Evolutionary conservation across 148 eudicot genomes (phyloP).

Genomic region (Selenicereus undatus): DNA sequence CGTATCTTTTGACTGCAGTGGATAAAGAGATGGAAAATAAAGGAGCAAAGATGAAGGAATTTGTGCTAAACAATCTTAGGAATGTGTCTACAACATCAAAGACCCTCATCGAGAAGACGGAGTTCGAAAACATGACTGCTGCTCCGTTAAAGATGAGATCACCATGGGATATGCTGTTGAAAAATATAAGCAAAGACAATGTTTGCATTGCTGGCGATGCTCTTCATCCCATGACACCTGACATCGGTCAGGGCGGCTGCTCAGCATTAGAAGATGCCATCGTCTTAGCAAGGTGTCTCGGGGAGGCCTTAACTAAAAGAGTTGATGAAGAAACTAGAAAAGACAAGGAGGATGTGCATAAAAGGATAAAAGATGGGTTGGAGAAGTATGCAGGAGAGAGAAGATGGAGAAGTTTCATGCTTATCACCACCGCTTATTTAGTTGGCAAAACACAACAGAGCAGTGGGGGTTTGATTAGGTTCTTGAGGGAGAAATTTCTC

Average conservation of each 20-base stretch:
- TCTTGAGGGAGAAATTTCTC: conserved; percentile 29
- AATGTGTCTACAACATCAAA: conserved; percentile 20
- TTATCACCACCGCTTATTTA: conserved; percentile 31
- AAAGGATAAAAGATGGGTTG: conserved; percentile 30
- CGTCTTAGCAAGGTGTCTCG: conserved; percentile 47
- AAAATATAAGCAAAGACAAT: conserved; percentile 35
- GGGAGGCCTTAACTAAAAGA: conserved; percentile 25
- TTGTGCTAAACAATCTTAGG: conserved; percentile 29
- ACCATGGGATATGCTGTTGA: conserved; percentile 32
- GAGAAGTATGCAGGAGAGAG: conserved; percentile 41
- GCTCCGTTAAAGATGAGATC: conserved; percentile 23
- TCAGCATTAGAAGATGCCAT: conserved; percentile 50
- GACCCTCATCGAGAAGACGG: conserved; percentile 26
- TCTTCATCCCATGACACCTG: conserved; percentile 66
- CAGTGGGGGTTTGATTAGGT: conserved; percentile 32
- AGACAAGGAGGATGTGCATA: background rate
- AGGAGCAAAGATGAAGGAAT: conserved; percentile 42
- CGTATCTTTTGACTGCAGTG: conserved; percentile 20
- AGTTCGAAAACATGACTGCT: conserved; percentile 26
- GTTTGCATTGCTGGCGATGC: conserved; percentile 48
- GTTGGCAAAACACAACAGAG: conserved; percentile 37
- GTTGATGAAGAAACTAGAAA: conserved; percentile 15
- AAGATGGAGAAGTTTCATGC: conserved; percentile 46
- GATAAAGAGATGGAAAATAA: conserved; percentile 24
- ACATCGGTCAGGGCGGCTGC: conserved; percentile 55